Evolutionary conservation across 768 basidiomycete genomes (phyloP).

Genomic region (Austroboletus festivus): DNA sequence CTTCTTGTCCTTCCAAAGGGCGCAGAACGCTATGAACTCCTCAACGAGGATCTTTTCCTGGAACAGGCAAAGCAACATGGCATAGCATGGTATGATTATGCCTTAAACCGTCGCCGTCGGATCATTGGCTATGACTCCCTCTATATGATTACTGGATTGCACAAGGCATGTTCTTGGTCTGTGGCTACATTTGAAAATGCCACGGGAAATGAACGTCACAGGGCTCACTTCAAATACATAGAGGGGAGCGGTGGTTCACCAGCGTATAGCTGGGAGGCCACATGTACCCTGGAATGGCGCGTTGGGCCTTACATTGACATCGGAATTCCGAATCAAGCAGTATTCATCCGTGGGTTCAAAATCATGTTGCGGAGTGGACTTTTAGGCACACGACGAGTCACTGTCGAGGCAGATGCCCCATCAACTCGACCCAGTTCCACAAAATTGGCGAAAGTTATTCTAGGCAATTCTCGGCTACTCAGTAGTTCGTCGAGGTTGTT

Average conservation of each 20-base stretch:
- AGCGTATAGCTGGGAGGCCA: constrained; percentile 1
- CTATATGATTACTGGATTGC: constrained; percentile 28
- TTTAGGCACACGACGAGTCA: background rate
- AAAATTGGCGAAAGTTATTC: no score
- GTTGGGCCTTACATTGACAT: background rate
- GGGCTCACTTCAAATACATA: background rate
- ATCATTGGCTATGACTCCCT: constrained; percentile 6
- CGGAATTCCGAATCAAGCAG: constrained; percentile 10
- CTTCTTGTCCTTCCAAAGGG: constrained; percentile 30
- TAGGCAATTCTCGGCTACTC: no score
- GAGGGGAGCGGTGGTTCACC: background rate
- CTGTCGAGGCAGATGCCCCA: background rate
- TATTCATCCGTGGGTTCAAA: constrained; percentile 22
- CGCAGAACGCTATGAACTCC: constrained; percentile 14
- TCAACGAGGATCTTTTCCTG: constrained; percentile 6
- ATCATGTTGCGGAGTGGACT: constrained; percentile 1
- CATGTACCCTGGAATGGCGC: background rate
- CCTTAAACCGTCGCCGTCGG: constrained; percentile 3
- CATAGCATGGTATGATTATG: constrained; percentile 21
- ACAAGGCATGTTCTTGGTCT: constrained; percentile 19
- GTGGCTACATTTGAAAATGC: constrained; percentile 14
- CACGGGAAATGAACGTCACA: background rate
- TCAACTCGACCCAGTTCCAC: background rate
- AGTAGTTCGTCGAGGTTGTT: no score
- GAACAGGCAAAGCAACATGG: constrained; percentile 17